Base-by-base conservation (phyloP, 2,329 filamentous ascomycete genomes). In the Talaromyces sp. region DNA sequence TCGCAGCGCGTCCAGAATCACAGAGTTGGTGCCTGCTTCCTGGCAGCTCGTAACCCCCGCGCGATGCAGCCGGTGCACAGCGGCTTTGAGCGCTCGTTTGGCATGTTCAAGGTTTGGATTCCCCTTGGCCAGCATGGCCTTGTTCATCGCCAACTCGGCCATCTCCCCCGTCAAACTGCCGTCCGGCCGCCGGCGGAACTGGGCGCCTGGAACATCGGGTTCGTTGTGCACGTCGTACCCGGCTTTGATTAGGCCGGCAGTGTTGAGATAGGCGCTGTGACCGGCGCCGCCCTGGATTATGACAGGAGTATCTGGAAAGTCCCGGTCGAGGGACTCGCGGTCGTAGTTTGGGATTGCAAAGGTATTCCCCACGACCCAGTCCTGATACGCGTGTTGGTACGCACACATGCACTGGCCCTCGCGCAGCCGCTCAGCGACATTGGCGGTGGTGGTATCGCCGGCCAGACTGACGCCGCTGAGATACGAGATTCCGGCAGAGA, bases 31-130 rank as follows among this genome's bases (percentile, higher is more conserved):
- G 7, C 66, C 66, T 26, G 71, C 71, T 59, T 73, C 71, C 61
- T 73, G 71, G 27, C 65, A 67, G n/a, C 67, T 69, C 1, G 71
- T 73, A 7, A 73, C 68, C 2, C 71, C 71, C 3, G 63, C 67
- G 26, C 62, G 64, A 49, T 71, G 70, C 3, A 67, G 65, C 35
- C 66, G 62, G 7, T 52, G 57, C 26, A 71, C 62, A 24, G 67
- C 69, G 29, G 64, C 59, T 3, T 67, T 59, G 14, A 73, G 56
- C 5, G 64, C 67, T 21, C 64, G 63, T 54, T 71, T 70, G 24
- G 66, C 61, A 38, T 71, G 67, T 3, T 62, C 52, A 24, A 66
- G 51, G 8, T 62, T 64, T 1, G 69, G 67, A 13, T 62, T 62
- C 4, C 67, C 69, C 24, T 71, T 51, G 3, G 63, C 55, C 4